Evolutionary conservation across 345 rosid species (phyloP).

Genomic region (Turritis glabra): DNA sequence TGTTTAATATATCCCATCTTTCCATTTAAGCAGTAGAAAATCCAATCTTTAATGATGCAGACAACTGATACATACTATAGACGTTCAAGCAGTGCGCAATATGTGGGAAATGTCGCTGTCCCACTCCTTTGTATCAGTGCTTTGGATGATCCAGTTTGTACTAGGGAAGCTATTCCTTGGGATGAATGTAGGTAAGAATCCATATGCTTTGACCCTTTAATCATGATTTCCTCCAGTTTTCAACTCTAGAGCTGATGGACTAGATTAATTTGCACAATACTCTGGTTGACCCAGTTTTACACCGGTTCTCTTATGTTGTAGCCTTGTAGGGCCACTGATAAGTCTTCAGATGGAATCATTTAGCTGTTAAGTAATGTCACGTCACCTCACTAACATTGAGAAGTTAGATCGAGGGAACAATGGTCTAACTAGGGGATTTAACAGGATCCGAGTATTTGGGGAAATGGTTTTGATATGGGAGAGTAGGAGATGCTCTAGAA

Average conservation of each 20-base stretch:
- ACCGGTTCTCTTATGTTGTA: background rate
- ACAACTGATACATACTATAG: slow-evolving; percentile 89
- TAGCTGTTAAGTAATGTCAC: background rate
- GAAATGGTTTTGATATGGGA: background rate
- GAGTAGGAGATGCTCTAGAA: background rate
- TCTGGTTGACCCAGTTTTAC: background rate
- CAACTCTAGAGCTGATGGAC: background rate
- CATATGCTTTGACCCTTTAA: slow-evolving; percentile 1
- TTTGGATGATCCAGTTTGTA: slow-evolving; percentile 90
- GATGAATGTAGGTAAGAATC: slow-evolving; percentile 86
- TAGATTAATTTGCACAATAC: background rate
- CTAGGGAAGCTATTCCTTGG: slow-evolving; percentile 93
- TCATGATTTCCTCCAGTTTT: slow-evolving; percentile 1
- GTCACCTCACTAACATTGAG: background rate
- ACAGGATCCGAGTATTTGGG: slow-evolving; percentile 1
- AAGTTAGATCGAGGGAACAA: background rate
- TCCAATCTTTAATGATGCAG: slow-evolving; percentile 46
- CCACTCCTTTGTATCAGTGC: slow-evolving; percentile 89
- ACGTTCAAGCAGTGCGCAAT: slow-evolving; percentile 68
- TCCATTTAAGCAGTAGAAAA: slow-evolving; percentile 2
- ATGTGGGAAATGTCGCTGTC: slow-evolving; percentile 62
- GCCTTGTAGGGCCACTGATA: background rate
- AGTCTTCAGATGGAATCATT: background rate
- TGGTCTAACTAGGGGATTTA: background rate
- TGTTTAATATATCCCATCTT: background rate